These are phyloP conservation scores for Echinochloa phyllopogon DNA, from an alignment of 176 grass and related monocot genomes.

Conservation along the genomic window DNA sequence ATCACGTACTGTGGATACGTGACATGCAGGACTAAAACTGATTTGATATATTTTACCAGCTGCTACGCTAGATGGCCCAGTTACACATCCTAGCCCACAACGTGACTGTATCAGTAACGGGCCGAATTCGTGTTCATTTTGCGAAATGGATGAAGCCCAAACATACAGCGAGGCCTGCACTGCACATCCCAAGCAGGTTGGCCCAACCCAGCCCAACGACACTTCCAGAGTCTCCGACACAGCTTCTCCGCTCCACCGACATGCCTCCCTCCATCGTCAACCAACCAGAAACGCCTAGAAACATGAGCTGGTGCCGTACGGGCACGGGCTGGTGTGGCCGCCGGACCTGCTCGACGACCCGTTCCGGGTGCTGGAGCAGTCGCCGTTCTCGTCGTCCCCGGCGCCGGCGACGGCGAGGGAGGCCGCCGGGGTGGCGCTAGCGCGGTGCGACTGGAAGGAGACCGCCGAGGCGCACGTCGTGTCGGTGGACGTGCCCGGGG, in stretches of 20 bases:
- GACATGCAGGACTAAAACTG: no score
- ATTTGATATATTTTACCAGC: no score
- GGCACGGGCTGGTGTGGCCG: conserved; percentile 27
- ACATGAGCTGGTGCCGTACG: conserved; percentile 48
- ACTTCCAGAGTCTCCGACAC: neutral
- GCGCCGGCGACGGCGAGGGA: neutral
- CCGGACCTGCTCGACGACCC: conserved; percentile 53
- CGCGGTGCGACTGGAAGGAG: conserved; percentile 73
- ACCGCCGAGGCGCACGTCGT: conserved; percentile 57
- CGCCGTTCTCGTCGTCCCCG: conserved; percentile 13
- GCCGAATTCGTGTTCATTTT: no score
- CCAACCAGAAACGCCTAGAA: neutral
- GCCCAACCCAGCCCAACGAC: neutral
- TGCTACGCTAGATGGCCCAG: no score
- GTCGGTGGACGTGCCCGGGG: conserved; percentile 56
- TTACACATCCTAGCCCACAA: no score
- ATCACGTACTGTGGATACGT: no score
- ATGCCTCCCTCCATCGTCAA: neutral
- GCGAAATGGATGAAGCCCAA: no score
- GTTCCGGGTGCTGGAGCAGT: conserved; percentile 62
- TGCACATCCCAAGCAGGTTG: no score
- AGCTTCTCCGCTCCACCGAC: neutral
- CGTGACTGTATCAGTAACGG: no score
- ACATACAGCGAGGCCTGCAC: neutral
- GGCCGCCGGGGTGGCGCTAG: conserved; percentile 24